A percentile compares a stretch with the other conserved stretches of the same genome.
Evolutionary conservation across 2,329 filamentous ascomycete species (phyloP).

Genomic region (Dothiorella sarmentorum): DNA sequence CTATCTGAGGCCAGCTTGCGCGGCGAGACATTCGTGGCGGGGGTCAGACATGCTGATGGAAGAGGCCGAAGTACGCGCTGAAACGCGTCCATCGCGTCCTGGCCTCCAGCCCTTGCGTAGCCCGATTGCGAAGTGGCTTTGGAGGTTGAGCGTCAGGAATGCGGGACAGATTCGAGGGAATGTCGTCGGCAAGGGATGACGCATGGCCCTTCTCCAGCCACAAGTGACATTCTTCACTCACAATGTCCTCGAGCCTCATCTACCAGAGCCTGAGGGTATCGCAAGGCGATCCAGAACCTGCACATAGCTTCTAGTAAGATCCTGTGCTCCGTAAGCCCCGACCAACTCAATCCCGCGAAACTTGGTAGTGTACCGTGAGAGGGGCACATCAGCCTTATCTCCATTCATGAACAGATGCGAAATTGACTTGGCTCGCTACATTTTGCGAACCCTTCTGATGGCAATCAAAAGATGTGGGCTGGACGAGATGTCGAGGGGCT

Average conservation of each 20-base stretch:
- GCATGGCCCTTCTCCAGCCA: constrained; percentile 21
- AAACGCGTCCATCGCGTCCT: constrained; percentile 22
- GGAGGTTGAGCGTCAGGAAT: constrained; percentile 28
- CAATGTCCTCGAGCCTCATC: constrained; percentile 48
- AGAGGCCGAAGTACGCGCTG: constrained; percentile 25
- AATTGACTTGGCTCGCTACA: not conserved
- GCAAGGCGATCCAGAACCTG: constrained; percentile 35
- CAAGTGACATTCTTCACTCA: constrained; percentile 20
- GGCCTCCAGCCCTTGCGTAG: constrained; percentile 26
- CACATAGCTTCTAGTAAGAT: not conserved
- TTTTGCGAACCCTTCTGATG: not conserved
- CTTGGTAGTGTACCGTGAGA: not conserved
- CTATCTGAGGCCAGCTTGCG: constrained; percentile 30
- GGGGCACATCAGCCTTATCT: not conserved
- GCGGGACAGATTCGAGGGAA: constrained; percentile 22
- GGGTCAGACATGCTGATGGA: constrained; percentile 16
- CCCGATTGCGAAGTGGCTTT: constrained; percentile 20
- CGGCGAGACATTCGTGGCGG: constrained; percentile 23
- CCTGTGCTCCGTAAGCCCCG: not conserved
- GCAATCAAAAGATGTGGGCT: not conserved
- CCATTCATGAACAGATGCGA: no score
- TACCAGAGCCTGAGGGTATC: constrained; percentile 51
- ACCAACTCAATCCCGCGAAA: not conserved
- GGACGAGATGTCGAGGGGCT: not conserved
- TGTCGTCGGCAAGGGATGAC: constrained; percentile 30